These are phyloP conservation scores for Phaeosphaeria sp. DNA, from an alignment of 2,329 filamentous ascomycete species.

Conservation along the genomic window DNA sequence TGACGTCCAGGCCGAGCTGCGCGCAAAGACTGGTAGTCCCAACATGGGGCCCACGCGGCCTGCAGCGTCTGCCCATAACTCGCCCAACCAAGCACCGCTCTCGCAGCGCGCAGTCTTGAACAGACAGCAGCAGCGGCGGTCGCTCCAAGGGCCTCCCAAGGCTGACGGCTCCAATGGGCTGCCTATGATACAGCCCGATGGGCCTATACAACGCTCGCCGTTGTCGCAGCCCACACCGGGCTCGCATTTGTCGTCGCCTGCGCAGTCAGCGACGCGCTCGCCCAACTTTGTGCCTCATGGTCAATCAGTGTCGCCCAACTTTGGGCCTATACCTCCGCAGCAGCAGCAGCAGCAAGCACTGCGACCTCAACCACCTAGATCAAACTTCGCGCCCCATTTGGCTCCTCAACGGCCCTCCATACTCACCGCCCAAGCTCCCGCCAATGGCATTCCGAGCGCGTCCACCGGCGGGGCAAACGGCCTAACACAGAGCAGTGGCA, in stretches of 20 bases:
- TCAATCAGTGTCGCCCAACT: conserved; percentile 67
- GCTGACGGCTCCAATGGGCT: conserved; percentile 58
- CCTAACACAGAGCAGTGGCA: conserved; percentile 47
- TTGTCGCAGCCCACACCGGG: conserved; percentile 82
- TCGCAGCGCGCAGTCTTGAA: conserved; percentile 83
- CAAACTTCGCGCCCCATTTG: conserved; percentile 55
- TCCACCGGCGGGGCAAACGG: conserved; percentile 45
- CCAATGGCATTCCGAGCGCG: conserved; percentile 47
- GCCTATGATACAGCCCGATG: conserved; percentile 50
- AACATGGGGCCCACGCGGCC: conserved; percentile 71
- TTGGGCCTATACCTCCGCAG: conserved; percentile 59
- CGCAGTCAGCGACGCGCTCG: conserved; percentile 63
- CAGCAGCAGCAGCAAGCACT: conserved; percentile 52
- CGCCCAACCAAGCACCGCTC: conserved; percentile 67
- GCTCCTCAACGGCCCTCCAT: conserved; percentile 48
- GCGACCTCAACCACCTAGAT: conserved; percentile 56
- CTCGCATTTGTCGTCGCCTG: conserved; percentile 76
- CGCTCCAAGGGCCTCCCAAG: conserved; percentile 78
- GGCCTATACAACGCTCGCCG: conserved; percentile 64
- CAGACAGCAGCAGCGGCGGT: conserved; percentile 75
- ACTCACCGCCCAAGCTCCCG: conserved; percentile 43
- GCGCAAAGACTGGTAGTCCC: conserved; percentile 88
- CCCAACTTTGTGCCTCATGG: conserved; percentile 66
- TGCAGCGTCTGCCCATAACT: conserved; percentile 61
- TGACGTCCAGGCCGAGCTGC: conserved; percentile 94